These are phyloP conservation scores for Posidonia oceanica DNA, from an alignment of 116 monocot genomes.

Conservation along the genomic window DNA sequence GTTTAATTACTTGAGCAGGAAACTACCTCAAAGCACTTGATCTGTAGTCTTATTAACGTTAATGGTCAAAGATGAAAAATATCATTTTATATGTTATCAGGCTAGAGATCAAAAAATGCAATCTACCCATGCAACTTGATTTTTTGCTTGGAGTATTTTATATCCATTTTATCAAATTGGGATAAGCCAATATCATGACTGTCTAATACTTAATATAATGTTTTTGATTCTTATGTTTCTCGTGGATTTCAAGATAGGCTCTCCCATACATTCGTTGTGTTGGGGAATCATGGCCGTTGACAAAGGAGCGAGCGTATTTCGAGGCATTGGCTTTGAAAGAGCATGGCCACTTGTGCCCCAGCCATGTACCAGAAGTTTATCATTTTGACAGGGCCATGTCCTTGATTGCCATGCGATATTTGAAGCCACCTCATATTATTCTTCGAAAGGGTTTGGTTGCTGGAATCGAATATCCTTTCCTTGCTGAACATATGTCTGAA, in stretches of 20 bases:
- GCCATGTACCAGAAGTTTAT: slow-evolving; percentile 83
- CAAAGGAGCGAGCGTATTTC: slow-evolving; percentile 86
- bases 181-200: too few species aligned
- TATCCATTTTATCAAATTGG: too few species aligned
- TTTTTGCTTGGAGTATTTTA: too few species aligned
- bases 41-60: too few species aligned
- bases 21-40: too few species aligned
- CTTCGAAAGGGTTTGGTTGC: slow-evolving; percentile 89
- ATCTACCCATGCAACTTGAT: too few species aligned
- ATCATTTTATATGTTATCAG: too few species aligned
- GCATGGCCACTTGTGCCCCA: slow-evolving; percentile 64
- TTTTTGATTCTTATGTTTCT: neutral
- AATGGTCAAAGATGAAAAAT: too few species aligned
- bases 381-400: slow-evolving; percentile 84
- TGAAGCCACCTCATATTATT: slow-evolving; percentile 93
- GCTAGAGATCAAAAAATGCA: too few species aligned
- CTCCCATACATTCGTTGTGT: slow-evolving; percentile 88
- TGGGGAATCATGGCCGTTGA: slow-evolving; percentile 92
- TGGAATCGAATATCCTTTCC: slow-evolving; percentile 79
- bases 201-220: too few species aligned
- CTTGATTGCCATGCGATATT: slow-evolving; percentile 79
- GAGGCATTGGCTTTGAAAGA: slow-evolving; percentile 52
- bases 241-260: slow-evolving; percentile 29
- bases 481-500: slow-evolving; percentile 85
- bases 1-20: too few species aligned